Percentiles rank a stretch among this genome's conserved stretches.
Evolutionary conservation across 305 asterid genomes (phyloP).

Genomic region (Fraxinus velutina): DNA sequence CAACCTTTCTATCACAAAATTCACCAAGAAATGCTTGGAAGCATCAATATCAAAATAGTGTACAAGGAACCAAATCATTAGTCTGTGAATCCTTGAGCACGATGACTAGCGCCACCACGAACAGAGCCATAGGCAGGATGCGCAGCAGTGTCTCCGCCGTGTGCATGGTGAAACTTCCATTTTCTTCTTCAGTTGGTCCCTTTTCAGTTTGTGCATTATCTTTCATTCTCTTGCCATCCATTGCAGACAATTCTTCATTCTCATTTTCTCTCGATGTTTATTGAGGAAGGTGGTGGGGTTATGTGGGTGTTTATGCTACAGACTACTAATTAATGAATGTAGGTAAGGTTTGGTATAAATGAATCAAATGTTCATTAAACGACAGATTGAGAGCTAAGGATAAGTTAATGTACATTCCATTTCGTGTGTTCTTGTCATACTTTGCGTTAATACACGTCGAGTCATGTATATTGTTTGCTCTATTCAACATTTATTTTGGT

Average conservation of each 20-base stretch:
- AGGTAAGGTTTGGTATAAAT: slow-evolving; percentile 36
- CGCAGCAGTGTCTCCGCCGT: slow-evolving; percentile 85
- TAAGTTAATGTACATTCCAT: not conserved
- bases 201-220: not conserved
- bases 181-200: slow-evolving; percentile 27
- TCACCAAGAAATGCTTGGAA: slow-evolving; percentile 45
- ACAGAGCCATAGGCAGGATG: slow-evolving; percentile 62
- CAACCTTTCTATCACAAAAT: not conserved
- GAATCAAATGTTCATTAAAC: slow-evolving; percentile 60
- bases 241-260: not conserved
- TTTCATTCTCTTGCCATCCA: slow-evolving; percentile 29
- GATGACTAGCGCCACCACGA: slow-evolving; percentile 68
- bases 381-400: slow-evolving; percentile 22
- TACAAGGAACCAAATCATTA: slow-evolving; percentile 58
- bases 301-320: not conserved
- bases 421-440: not conserved
- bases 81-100: slow-evolving; percentile 81
- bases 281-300: not conserved
- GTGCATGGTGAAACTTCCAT: slow-evolving; percentile 50
- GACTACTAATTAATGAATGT: slow-evolving; percentile 34
- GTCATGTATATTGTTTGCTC: too few relatives aligned
- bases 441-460: too few relatives aligned
- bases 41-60: slow-evolving; percentile 81
- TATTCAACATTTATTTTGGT: too few relatives aligned
- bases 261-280: not conserved